Base-by-base conservation (phyloP, 441 rosid genomes). In the Gossypium schwendimanii region DNA sequence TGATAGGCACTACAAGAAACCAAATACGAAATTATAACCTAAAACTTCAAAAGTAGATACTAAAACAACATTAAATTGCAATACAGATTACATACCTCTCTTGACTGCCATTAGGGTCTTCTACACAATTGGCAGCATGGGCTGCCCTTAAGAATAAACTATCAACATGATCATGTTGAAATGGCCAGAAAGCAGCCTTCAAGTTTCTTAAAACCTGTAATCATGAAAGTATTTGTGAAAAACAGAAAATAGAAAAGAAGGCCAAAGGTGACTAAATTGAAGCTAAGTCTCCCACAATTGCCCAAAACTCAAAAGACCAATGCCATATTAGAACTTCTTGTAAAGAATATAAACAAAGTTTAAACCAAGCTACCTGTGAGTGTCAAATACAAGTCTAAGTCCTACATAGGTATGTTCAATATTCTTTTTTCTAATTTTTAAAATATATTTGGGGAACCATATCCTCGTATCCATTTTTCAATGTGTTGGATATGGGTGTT, bases 151-250 rank as follows among this genome's bases (percentile, higher is more conserved):
- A 76, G 70, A 89, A 89, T 79, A 83, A 78, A 75, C 88, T 89
- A 75, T 75, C 76, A 18, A 79, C 61, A 14, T 36, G 71, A 79
- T 82, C 84, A 68, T 78, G 76, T 65, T 84, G 89, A 83, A 87
- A 89, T 70, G 94, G 94, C 94, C 91, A 89, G 78, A 89, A 87
- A 72, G 85, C 84, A 72, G 58, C 84, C 82, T 87, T 89, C 82
- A 87, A 81, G 77, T 75, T 81, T 76, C 81, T 79, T 76, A 87
- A 80, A 55, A 82, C 74, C 94, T 89, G 82, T 78, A 80, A 15
- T 69, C 6, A 44, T 24, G 10, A 18, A 3, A 61, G n/a, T 52
- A 36, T n/a, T 50, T 15, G 71, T 9, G n/a, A 67, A 50, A 10
- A 50, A 26, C 3, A 1, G 0, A 9, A 50, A 17, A 28, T 0